A percentile compares a stretch with the other conserved stretches of the same genome.
phyloP scores from a whole-genome alignment of 768 basidiomycete genomes.

The Kwoniella sp. region DNA sequence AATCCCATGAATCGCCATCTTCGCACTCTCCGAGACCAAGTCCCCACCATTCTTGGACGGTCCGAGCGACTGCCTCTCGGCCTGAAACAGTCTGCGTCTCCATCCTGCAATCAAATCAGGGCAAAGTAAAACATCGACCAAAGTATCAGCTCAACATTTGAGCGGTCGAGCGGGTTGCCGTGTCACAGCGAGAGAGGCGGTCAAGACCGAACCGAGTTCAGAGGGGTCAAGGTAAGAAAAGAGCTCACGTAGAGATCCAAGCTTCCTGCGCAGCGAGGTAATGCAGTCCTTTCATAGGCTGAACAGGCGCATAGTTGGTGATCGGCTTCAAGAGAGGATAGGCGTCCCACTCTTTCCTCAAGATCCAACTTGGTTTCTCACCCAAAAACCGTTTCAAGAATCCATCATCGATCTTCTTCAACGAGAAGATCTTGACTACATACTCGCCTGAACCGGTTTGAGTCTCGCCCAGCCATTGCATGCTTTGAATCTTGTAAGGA shows the following conservation, averaged over 20 bases:
- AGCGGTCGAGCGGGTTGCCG: too few relatives aligned
- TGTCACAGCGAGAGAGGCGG: neutral
- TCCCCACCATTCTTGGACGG: slow-evolving; percentile 72
- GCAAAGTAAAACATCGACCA: too few relatives aligned
- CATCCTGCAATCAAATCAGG: slow-evolving; percentile 80
- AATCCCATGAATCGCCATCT: slow-evolving; percentile 71
- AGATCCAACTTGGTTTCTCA: slow-evolving; percentile 71
- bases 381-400: slow-evolving; percentile 71
- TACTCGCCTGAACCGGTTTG: slow-evolving; percentile 61
- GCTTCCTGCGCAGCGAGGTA: slow-evolving; percentile 93
- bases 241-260: slow-evolving; percentile 60
- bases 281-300: slow-evolving; percentile 75
- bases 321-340: slow-evolving; percentile 65
- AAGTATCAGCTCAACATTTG: too few relatives aligned
- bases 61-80: slow-evolving; percentile 77
- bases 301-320: slow-evolving; percentile 70
- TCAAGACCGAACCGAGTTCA: too few relatives aligned
- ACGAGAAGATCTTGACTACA: slow-evolving; percentile 86
- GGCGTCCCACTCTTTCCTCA: slow-evolving; percentile 66
- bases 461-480: slow-evolving; percentile 73
- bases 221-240: too few relatives aligned
- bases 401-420: slow-evolving; percentile 65
- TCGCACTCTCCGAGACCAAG: slow-evolving; percentile 67
- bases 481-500: slow-evolving; percentile 80
- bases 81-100: slow-evolving; percentile 85